Evolutionary conservation across 192 early-diverging fungal species (phyloP), one percentile per base, ranked within the genome.

Genomic region (Borealophlyctis nickersoniae): DNA sequence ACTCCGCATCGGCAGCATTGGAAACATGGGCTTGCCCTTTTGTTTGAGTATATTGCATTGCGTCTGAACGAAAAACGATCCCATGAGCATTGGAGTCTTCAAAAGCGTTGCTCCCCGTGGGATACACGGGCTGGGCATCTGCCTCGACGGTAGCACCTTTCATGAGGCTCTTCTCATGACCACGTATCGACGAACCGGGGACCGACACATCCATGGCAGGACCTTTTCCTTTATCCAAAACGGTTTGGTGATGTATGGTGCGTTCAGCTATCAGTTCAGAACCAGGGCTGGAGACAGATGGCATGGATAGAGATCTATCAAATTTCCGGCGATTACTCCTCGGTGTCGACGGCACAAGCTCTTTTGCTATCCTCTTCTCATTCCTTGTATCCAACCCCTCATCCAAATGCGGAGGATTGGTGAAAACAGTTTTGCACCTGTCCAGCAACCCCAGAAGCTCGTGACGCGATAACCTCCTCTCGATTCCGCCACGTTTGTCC

Each of bases 361-460:
- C n/a, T n/a, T 45, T 45, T 45, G 39, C 39, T 13, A 45, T 13
- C 9, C 7, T 45, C 39, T 19, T 13, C 9, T 13, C 7, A 19
- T 19, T 13, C 29, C 53, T 24, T 13, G 53, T 27, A 24, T n/a
- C 13, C 16, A 16, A 55, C 53, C 53, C 16, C 53, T 29, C 29
- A n/a, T 30, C 16, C 57, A 16, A 58, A 32, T n/a, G 23, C 28
- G 26, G 28, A n/a, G 19, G 19, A n/a, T 34, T 33, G 19, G 28
- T 24, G 13, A 62, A 16, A 3, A 52, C 60, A 19, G 45, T 49
- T 29, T 62, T n/a, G 31, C 60, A 62, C 28, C 45, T 36, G 19
- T 33, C 60, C 3, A 62, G 28, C 16, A 51, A 51, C 13, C 28
- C 60, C 29, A 16, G 39, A 33, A 53, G 26, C 27, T 26, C 49